These are phyloP conservation scores for Aspergillus jensenii DNA, from an alignment of 2,329 filamentous ascomycete genomes.

Conservation along the genomic window DNA sequence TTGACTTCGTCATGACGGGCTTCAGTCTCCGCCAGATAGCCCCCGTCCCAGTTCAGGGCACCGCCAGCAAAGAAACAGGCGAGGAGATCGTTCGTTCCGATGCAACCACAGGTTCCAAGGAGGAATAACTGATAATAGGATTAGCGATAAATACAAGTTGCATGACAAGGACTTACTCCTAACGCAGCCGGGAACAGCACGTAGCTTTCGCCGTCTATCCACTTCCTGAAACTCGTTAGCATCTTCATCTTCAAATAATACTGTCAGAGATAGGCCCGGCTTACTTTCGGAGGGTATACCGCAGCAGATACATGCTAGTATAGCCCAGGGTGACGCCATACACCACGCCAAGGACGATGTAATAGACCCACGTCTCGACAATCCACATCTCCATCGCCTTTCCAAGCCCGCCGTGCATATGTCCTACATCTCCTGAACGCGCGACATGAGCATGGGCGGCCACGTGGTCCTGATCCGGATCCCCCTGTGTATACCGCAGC, in stretches of 20 bases:
- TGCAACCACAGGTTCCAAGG: slow-evolving; percentile 56
- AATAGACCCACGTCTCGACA: slow-evolving; percentile 61
- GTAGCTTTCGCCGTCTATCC: slow-evolving; percentile 58
- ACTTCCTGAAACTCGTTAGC: slow-evolving; percentile 37
- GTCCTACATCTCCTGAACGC: slow-evolving; percentile 43
- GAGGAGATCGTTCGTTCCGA: slow-evolving; percentile 61
- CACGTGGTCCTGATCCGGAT: slow-evolving; percentile 17
- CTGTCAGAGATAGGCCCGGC: neutral
- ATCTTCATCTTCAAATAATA: too few species aligned
- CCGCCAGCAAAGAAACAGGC: slow-evolving; percentile 62
- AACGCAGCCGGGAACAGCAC: slow-evolving; percentile 54
- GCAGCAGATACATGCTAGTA: slow-evolving; percentile 48
- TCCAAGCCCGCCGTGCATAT: slow-evolving; percentile 52
- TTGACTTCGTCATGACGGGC: slow-evolving; percentile 62
- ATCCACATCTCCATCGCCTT: slow-evolving; percentile 58
- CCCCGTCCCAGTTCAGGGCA: slow-evolving; percentile 62
- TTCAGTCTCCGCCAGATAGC: slow-evolving; percentile 56
- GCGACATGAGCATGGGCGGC: slow-evolving; percentile 23
- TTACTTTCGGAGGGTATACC: slow-evolving; percentile 34
- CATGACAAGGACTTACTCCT: slow-evolving; percentile 26
- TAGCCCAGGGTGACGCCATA: slow-evolving; percentile 57
- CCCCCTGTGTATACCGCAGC: slow-evolving; percentile 50
- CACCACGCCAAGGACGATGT: slow-evolving; percentile 53
- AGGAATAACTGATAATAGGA: slow-evolving; percentile 47
- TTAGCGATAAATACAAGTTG: too few species aligned